These are phyloP conservation scores for Mycogone perniciosa DNA, from an alignment of 2,329 filamentous ascomycete genomes.

Conservation along the genomic window DNA sequence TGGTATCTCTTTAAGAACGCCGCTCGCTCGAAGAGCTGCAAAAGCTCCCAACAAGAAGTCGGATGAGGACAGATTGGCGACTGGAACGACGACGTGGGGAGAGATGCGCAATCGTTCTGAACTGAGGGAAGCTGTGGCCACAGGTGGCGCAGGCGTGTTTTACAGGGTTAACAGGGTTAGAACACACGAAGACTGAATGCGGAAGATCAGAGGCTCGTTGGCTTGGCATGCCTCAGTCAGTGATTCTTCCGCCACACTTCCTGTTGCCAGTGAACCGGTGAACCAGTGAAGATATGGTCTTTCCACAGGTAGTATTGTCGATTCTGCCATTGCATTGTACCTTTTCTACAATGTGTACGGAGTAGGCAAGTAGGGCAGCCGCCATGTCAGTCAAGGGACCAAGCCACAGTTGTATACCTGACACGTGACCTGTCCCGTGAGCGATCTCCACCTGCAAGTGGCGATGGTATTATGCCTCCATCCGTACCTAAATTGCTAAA, in stretches of 20 bases:
- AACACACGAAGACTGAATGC: too few relatives aligned
- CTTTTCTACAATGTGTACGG: not conserved
- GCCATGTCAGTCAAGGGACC: too few relatives aligned
- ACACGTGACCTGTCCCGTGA: not conserved
- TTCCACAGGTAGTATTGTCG: not conserved
- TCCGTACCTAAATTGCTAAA: too few relatives aligned
- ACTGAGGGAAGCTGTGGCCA: slow-evolving; percentile 7
- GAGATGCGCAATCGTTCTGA: slow-evolving; percentile 2
- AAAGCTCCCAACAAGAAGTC: not conserved
- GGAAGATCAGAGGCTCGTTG: not conserved
- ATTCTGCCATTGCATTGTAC: not conserved
- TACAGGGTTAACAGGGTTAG: not conserved
- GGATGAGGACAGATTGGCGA: not conserved
- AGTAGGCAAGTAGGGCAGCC: not conserved
- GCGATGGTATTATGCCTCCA: not conserved
- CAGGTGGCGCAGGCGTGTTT: slow-evolving; percentile 2
- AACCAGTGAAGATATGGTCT: too few relatives aligned
- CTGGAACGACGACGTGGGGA: slow-evolving; percentile 3
- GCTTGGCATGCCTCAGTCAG: not conserved
- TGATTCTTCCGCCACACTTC: too few relatives aligned
- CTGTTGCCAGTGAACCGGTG: too few relatives aligned
- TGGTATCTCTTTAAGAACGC: not conserved
- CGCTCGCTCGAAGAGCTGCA: slow-evolving; percentile 3
- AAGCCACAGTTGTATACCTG: not conserved
- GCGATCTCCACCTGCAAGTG: not conserved